Base-by-base conservation (phyloP, 176 grass and related monocot genomes). In the Oryza brachyantha region DNA sequence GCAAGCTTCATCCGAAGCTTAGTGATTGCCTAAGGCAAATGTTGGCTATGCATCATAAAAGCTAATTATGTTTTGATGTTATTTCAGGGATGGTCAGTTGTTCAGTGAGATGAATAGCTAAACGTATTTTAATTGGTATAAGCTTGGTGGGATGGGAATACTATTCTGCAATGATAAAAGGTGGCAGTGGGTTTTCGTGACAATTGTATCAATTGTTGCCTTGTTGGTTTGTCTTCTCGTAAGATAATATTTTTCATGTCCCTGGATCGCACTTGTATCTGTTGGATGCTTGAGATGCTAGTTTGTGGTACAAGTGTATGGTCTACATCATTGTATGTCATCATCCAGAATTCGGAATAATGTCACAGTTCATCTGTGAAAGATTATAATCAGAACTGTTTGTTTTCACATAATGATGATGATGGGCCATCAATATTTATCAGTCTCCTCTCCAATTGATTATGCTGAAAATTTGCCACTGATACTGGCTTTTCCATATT, bases 231-330 rank as follows among this genome's bases (percentile, higher is more conserved):
- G 64, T 85, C 16, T 77, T 74, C 65, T 75, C 62, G 17, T 76
- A 21, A 43, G 55, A 75, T 65, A 76, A 71, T 80, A 70, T 64
- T 76, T 70, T 72, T 60, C 40, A 48, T 81, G 54, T 37, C 41
- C 58, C 29, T 65, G 31, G 69, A 27, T 48, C 12, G 41, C 41
- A 38, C 68, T 64, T 64, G 21, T 82, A 37, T 43, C 17, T 29
- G 10, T 48, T 69, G 72, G 52, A 88, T 81, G 71, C 36, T 69
- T 21, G 14, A 84, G 63, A 84, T 77, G 63, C 81, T 63, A 84
- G 68, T 76, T 64, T 76, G 42, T 70, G 70, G 79, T 81, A 81
- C 76, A 81, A 74, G 77, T 81, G 77, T 89, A 89, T 85, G 87
- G 65, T 66, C 71, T 66, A 64, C 81, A 14, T 71, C 58, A 57